Evolutionary conservation across 768 basidiomycete genomes (phyloP).

Genomic region (Cubamyces sp.): DNA sequence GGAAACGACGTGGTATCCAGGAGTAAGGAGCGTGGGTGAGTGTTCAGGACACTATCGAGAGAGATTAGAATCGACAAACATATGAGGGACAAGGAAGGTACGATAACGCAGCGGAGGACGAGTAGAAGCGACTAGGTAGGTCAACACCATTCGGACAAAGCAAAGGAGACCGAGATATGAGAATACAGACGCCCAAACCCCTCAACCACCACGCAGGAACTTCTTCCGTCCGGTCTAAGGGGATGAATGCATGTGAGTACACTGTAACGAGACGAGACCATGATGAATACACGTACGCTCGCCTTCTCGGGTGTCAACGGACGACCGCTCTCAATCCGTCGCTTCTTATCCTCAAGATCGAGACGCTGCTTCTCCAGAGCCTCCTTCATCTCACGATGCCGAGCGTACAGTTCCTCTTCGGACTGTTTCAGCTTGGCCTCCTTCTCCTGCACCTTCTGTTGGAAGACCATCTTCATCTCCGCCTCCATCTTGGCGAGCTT

Average conservation of each 20-base stretch:
- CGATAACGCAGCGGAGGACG: conserved; percentile 43
- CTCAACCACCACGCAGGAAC: conserved; percentile 72
- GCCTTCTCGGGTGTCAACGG: conserved; percentile 95
- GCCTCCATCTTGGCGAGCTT: conserved; percentile 99
- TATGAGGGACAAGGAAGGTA: conserved; percentile 42
- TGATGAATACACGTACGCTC: conserved; percentile 55
- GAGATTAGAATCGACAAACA: conserved; percentile 29
- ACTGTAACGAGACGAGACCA: neutral
- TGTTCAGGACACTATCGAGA: conserved; percentile 44
- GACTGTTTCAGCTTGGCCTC: conserved; percentile 98
- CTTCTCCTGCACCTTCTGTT: conserved; percentile 99
- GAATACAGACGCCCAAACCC: conserved; percentile 34
- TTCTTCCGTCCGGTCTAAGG: conserved; percentile 67
- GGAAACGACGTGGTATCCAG: conserved; percentile 36
- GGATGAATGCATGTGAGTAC: conserved; percentile 1
- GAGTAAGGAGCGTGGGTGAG: conserved; percentile 47
- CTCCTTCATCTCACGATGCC: conserved; percentile 99
- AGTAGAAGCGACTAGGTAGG: conserved; percentile 29
- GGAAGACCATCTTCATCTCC: conserved; percentile 99
- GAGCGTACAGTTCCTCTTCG: conserved; percentile 97
- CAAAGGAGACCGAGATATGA: conserved; percentile 39
- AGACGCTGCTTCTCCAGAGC: conserved; percentile 93
- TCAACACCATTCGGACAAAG: conserved; percentile 39
- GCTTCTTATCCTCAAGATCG: conserved; percentile 98
- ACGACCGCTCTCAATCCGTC: conserved; percentile 91